Conservation (phyloP, 23 red algal species). For the Chondrus crispus region DNA sequence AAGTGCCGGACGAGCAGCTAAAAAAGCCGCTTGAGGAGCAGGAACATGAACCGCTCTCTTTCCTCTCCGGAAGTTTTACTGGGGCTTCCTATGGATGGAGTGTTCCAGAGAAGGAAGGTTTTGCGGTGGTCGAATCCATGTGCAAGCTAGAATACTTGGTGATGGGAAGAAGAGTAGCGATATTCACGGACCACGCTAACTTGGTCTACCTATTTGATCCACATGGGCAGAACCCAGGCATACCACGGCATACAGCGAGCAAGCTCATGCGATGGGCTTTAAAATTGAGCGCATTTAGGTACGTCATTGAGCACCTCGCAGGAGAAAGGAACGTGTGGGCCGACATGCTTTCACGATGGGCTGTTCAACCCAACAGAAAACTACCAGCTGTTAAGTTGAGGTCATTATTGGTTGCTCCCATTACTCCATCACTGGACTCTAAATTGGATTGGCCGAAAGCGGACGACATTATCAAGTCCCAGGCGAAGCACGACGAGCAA, state of each 20-base stretch:
- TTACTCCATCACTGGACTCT: too few relatives aligned
- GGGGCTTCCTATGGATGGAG: background rate
- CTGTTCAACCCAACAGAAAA: too few relatives aligned
- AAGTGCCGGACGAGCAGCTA: background rate
- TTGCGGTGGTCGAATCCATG: background rate
- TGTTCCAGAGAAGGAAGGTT: conserved; percentile 1
- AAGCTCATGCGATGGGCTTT: background rate
- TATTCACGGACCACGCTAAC: conserved; percentile 14
- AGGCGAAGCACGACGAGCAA: too few relatives aligned
- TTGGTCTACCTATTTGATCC: conserved; percentile 5
- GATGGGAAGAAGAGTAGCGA: background rate
- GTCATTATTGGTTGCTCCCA: too few relatives aligned
- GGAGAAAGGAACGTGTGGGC: background rate
- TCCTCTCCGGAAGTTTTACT: background rate
- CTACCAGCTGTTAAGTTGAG: too few relatives aligned
- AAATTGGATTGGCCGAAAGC: too few relatives aligned
- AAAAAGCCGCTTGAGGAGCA: background rate
- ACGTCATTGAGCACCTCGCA: background rate
- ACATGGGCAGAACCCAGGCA: too few relatives aligned
- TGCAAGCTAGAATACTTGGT: background rate
- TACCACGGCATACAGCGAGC: too few relatives aligned
- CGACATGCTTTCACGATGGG: too few relatives aligned
- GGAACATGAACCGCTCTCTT: background rate
- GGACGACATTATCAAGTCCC: too few relatives aligned
- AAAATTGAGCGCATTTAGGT: background rate